Evolutionary conservation across 116 monocot species (phyloP).

Genomic region (Posidonia oceanica): DNA sequence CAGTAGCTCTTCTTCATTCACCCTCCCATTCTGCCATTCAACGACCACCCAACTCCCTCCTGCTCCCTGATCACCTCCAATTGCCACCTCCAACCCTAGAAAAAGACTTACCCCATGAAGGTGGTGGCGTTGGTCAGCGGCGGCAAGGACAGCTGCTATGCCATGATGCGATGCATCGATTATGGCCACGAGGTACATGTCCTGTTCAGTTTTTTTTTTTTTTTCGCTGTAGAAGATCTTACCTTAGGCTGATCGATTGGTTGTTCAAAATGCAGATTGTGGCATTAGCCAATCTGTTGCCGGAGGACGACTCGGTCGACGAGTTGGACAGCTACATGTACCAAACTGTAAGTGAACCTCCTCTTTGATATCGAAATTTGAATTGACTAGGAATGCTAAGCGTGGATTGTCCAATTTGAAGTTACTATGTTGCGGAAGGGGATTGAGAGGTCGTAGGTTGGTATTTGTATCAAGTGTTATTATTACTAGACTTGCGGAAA

Average conservation of each 20-base stretch:
- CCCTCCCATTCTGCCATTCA: too few species aligned
- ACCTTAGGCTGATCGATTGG: not conserved
- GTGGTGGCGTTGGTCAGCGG: slow-evolving; percentile 36
- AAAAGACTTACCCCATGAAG: slow-evolving; percentile 11
- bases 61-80: too few species aligned
- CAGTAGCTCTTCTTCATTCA: too few species aligned
- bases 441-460: too few species aligned
- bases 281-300: slow-evolving; percentile 89
- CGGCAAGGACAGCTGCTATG: slow-evolving; percentile 45
- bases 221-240: not conserved
- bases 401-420: too few species aligned
- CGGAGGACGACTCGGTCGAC: slow-evolving; percentile 83
- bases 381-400: too few species aligned
- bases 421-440: too few species aligned
- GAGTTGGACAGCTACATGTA: slow-evolving; percentile 99
- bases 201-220: not conserved
- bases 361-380: too few species aligned
- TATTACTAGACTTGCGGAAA: too few species aligned
- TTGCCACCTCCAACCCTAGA: too few species aligned
- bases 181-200: slow-evolving; percentile 32
- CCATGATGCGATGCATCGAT: slow-evolving; percentile 40
- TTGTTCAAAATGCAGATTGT: slow-evolving; percentile 38
- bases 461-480: too few species aligned
- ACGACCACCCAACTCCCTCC: too few species aligned
- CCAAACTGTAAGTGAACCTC: slow-evolving; percentile 53